Percentiles rank a stretch among this genome's conserved stretches.
Evolutionary conservation across 495 filamentous ascomycete species (phyloP).

Genomic region (Lepidopterella palustris): DNA sequence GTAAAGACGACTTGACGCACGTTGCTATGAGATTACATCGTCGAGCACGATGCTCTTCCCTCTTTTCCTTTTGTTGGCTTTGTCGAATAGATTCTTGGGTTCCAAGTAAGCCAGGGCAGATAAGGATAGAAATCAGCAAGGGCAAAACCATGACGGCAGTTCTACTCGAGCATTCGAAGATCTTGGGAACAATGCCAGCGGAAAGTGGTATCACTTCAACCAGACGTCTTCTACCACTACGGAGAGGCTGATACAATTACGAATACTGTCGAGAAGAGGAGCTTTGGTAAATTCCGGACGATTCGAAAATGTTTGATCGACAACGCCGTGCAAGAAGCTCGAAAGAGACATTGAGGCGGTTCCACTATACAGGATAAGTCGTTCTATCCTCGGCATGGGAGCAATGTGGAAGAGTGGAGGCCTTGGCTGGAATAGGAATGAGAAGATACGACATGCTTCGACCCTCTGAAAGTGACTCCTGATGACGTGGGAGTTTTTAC

Average conservation of each 20-base stretch:
- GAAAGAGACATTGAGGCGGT: neutral
- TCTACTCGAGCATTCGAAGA: neutral
- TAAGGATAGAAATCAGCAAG: conserved; percentile 27
- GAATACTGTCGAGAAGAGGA: neutral
- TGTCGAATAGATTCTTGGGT: conserved; percentile 35
- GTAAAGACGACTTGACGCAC: conserved; percentile 25
- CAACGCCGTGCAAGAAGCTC: neutral
- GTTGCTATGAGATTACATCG: conserved; percentile 31
- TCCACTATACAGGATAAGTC: neutral
- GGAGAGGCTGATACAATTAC: neutral
- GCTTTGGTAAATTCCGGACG: neutral
- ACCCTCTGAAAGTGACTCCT: neutral
- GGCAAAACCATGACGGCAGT: conserved; percentile 27
- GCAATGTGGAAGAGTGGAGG: neutral
- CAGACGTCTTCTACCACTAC: neutral
- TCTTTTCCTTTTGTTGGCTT: conserved; percentile 29
- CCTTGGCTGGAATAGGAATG: neutral
- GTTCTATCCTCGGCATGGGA: neutral
- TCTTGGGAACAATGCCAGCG: neutral
- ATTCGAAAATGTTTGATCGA: neutral
- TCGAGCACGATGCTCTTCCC: conserved; percentile 34
- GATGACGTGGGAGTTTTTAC: neutral
- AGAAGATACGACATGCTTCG: neutral
- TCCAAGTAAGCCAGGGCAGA: conserved; percentile 31
- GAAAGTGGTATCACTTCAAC: neutral